Base-by-base conservation (phyloP, 2,329 filamentous ascomycete genomes). In the Pseudovirgaria hyperparasitica region DNA sequence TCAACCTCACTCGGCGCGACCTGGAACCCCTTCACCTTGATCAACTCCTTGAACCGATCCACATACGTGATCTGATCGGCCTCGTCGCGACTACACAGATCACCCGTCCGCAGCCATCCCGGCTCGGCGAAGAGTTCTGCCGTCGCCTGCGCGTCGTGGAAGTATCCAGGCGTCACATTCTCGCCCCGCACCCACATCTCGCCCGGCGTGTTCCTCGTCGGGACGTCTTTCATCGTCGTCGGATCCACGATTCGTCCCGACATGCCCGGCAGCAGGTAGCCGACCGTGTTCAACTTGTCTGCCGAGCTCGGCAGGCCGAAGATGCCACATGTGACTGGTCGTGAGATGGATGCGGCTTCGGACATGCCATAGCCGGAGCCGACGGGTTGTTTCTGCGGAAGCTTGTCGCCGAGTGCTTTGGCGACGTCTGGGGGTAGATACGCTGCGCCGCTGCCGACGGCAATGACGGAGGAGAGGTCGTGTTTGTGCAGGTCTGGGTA, bases 1-100 rank as follows among this genome's bases (percentile, higher is more conserved):
- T 65, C 61, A 1, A 65, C 46, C 26, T 65, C 62, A 0, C 59
- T 60, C 3, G 62, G 62, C 5, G 60, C 55, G n/a, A 64, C 59
- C 43, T 64, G 60, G 20, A 60, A 48, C 3, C 62, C 62, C 38
- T 63, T 62, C 9, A 62, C 59, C 31, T 62, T 63, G 35, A 63
- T 63, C 25, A 63, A 48, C 32, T 63, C 54, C 39, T 60, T 50
- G 7, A 45, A 25, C 6, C 53, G 44, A 34, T 60, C 57, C 3
- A 59, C 33, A 21, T 45, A 47, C 19, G 38, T 35, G 5, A 47
- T 37, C 2, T 40, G 25, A 29, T 48, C 45, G 1, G 30, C 16
- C 25, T 42, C 35, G 28, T 50, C 46, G 4, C 45, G 34, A 33
- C 38, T 30, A 2, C 48, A 40, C 9, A 47, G 24, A 31, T 50